Evolutionary conservation across 2,329 filamentous ascomycete species (phyloP).

Genomic region (Amphichorda felina): DNA sequence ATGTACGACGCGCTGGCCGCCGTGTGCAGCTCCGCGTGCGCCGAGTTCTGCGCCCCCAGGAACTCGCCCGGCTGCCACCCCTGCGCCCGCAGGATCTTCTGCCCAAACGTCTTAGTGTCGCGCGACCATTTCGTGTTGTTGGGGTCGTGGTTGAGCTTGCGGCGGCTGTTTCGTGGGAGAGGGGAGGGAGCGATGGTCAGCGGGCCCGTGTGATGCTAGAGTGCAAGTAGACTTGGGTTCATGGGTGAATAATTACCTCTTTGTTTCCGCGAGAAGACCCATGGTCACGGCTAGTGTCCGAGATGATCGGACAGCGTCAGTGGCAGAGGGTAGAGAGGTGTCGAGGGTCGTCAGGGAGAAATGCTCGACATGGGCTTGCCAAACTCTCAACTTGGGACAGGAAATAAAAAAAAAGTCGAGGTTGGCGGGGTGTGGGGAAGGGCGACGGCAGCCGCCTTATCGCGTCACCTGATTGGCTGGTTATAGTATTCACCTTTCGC

Average conservation of each 20-base stretch:
- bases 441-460: conserved; percentile 10
- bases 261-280: conserved; percentile 23
- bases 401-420: conserved; percentile 15
- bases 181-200: too few relatives aligned
- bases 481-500: too few relatives aligned
- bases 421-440: conserved; percentile 10
- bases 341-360: neutral
- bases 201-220: too few relatives aligned
- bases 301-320: neutral
- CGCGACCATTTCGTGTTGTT: conserved; percentile 93
- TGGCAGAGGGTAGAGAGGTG: neutral
- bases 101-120: conserved; percentile 73
- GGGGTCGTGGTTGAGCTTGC: conserved; percentile 78
- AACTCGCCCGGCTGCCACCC: conserved; percentile 83
- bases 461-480: conserved; percentile 12
- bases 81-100: conserved; percentile 76
- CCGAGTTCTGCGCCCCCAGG: conserved; percentile 65
- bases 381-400: neutral
- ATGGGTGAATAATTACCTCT: conserved; percentile 12
- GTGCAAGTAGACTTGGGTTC: neutral
- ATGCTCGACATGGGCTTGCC: neutral
- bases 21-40: conserved; percentile 66
- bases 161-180: conserved; percentile 14
- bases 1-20: conserved; percentile 78
- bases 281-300: conserved; percentile 11